Percentiles rank a stretch among this genome's conserved stretches.
Evolutionary conservation across 2,329 filamentous ascomycete species (phyloP).

Genomic region (Fonsecaea pugnacius): DNA sequence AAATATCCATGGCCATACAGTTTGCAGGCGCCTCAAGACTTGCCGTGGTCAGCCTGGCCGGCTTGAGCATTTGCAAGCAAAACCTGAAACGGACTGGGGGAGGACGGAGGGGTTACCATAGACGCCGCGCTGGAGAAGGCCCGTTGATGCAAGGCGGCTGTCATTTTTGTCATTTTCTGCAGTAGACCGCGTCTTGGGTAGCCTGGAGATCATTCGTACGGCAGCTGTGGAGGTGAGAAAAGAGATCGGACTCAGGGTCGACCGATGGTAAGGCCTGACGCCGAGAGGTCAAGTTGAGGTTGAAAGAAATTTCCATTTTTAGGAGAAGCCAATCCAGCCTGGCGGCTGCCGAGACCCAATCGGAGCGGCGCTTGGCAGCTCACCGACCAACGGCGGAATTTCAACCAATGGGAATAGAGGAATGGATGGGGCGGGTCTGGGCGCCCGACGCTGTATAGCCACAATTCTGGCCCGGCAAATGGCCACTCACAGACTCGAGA

Average conservation of each 20-base stretch:
- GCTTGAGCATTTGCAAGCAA: slow-evolving; percentile 9
- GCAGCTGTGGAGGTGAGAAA: background rate
- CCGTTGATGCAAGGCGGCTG: slow-evolving; percentile 5
- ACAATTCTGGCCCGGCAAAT: slow-evolving; percentile 9
- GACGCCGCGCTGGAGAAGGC: slow-evolving; percentile 21
- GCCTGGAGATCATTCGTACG: background rate
- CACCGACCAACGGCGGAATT: slow-evolving; percentile 1
- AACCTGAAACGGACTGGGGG: slow-evolving; percentile 25
- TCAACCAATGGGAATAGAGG: slow-evolving; percentile 18
- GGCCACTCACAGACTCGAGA: slow-evolving; percentile 4
- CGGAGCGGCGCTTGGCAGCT: slow-evolving; percentile 15
- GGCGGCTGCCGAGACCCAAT: slow-evolving; percentile 28
- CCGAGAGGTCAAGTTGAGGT: background rate
- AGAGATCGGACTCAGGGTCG: slow-evolving; percentile 2
- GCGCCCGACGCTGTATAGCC: slow-evolving; percentile 21
- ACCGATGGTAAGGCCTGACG: slow-evolving; percentile 12
- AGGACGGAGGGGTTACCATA: slow-evolving; percentile 18
- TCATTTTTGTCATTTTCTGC: slow-evolving; percentile 21
- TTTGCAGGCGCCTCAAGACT: background rate
- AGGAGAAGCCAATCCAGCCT: slow-evolving; percentile 11
- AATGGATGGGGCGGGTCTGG: background rate
- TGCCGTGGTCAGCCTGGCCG: slow-evolving; percentile 27
- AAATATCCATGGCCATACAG: slow-evolving; percentile 19
- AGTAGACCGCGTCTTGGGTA: slow-evolving; percentile 6
- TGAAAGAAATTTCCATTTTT: slow-evolving; percentile 21